Conservation (phyloP, 805 yeast genomes). For the Candida sphagnicola region DNA sequence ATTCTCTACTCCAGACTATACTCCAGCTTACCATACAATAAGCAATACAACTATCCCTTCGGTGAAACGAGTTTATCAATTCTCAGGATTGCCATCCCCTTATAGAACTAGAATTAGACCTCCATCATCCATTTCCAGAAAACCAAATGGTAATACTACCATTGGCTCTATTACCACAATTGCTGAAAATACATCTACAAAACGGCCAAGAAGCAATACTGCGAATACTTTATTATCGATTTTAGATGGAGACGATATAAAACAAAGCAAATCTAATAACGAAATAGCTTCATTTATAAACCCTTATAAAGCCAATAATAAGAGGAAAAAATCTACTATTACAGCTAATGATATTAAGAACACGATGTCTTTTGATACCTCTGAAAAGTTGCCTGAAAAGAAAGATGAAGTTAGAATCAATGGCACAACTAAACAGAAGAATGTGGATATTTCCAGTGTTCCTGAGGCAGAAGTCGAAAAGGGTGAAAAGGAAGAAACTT, state of each 20-base stretch:
- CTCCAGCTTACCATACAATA: conserved; percentile 33
- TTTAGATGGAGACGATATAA: conserved; percentile 20
- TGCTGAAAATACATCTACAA: conserved; percentile 2
- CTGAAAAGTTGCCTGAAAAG: conserved; percentile 19
- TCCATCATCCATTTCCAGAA: conserved; percentile 15
- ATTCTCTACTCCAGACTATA: conserved; percentile 34
- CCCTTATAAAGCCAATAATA: conserved; percentile 10
- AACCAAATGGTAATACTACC: conserved; percentile 1
- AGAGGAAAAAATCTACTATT: conserved; percentile 10
- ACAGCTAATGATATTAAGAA: conserved; percentile 35
- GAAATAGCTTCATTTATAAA: conserved; percentile 32
- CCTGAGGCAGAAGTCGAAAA: too few relatives aligned
- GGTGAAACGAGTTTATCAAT: conserved; percentile 40
- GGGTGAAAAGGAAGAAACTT: conserved; percentile 7
- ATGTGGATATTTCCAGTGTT: too few relatives aligned
- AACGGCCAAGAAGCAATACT: conserved; percentile 24
- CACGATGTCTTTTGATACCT: conserved; percentile 31
- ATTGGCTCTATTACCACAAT: conserved; percentile 8
- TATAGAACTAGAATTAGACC: conserved; percentile 37
- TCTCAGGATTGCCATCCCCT: conserved; percentile 43
- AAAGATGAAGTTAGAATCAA: background rate
- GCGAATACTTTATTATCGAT: conserved; percentile 36
- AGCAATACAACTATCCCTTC: conserved; percentile 25
- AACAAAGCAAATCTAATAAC: conserved; percentile 15
- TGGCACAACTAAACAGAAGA: background rate